phyloP scores from a whole-genome alignment of 2,329 filamentous ascomycete species.

The Hymenoscyphus fructigenus region DNA sequence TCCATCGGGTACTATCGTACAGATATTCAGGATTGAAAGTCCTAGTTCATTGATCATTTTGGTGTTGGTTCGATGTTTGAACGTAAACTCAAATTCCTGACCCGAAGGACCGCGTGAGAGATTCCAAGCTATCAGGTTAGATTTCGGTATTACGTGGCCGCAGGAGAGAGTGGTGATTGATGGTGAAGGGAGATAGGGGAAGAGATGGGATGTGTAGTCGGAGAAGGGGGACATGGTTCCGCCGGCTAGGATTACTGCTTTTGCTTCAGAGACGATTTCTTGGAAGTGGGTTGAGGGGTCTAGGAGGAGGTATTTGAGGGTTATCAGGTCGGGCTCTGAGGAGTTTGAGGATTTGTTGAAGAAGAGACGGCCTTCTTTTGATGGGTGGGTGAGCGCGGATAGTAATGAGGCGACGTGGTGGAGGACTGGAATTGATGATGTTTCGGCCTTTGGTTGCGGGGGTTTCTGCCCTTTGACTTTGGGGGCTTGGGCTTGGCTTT shows the following conservation, averaged over 20 bases:
- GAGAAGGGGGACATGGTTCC: slow-evolving; percentile 97
- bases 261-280: slow-evolving; percentile 78
- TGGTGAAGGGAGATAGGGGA: slow-evolving; percentile 65
- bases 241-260: slow-evolving; percentile 86
- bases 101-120: slow-evolving; percentile 52
- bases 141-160: slow-evolving; percentile 85
- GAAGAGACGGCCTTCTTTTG: slow-evolving; percentile 66
- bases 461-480: slow-evolving; percentile 19
- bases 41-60: slow-evolving; percentile 75
- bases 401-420: slow-evolving; percentile 68
- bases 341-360: slow-evolving; percentile 47
- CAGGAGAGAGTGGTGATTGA: slow-evolving; percentile 83
- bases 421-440: slow-evolving; percentile 34
- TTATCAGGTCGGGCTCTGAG: slow-evolving; percentile 46
- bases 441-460: slow-evolving; percentile 15
- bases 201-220: slow-evolving; percentile 84
- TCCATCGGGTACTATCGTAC: slow-evolving; percentile 76
- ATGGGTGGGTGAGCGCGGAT: slow-evolving; percentile 80
- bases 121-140: slow-evolving; percentile 77
- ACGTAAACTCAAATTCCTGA: slow-evolving; percentile 80
- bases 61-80: slow-evolving; percentile 62
- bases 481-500: slow-evolving; percentile 20
- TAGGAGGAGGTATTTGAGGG: slow-evolving; percentile 81
- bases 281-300: slow-evolving; percentile 91
- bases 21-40: slow-evolving; percentile 67